phyloP scores from a whole-genome alignment of 768 basidiomycete species.

The Tubosaeta sp. region DNA sequence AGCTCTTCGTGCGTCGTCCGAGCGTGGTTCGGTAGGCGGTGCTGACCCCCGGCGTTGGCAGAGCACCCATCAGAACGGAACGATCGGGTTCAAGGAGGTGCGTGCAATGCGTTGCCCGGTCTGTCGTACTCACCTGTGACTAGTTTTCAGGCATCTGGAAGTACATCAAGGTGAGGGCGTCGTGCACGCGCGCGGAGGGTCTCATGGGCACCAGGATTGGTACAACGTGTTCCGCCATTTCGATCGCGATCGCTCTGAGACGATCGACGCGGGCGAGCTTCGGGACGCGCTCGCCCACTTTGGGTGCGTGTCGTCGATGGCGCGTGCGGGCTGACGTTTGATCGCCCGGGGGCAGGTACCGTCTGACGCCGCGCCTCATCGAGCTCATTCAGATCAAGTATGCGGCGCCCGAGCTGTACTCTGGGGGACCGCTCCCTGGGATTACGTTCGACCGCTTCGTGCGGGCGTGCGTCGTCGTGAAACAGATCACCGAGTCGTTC shows the following conservation, averaged over 20 bases:
- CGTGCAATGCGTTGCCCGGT: background rate
- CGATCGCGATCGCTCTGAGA: conserved; percentile 78
- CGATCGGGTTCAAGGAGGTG: conserved; percentile 77
- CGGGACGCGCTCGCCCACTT: conserved; percentile 67
- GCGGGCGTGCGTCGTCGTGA: conserved; percentile 77
- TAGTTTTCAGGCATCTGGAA: conserved; percentile 76
- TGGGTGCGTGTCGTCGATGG: conserved; percentile 38
- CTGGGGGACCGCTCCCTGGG: conserved; percentile 41
- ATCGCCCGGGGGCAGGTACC: conserved; percentile 43
- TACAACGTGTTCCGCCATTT: conserved; percentile 81
- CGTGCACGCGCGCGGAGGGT: background rate
- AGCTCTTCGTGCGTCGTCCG: conserved; percentile 55
- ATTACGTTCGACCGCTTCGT: conserved; percentile 88
- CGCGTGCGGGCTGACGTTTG: background rate
- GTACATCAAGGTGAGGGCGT: conserved; percentile 56
- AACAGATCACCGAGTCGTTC: conserved; percentile 73
- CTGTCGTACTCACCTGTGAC: background rate
- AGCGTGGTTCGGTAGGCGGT: background rate
- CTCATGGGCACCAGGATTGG: conserved; percentile 53
- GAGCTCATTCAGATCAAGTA: conserved; percentile 74
- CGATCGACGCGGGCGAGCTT: conserved; percentile 70
- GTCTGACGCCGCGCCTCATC: conserved; percentile 63
- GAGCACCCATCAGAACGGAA: conserved; percentile 73
- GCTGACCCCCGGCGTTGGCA: conserved; percentile 11
- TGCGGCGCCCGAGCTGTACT: conserved; percentile 38